Base-by-base conservation (phyloP, 1,284 basidiomycete genomes). In the Leccinum fallax region DNA sequence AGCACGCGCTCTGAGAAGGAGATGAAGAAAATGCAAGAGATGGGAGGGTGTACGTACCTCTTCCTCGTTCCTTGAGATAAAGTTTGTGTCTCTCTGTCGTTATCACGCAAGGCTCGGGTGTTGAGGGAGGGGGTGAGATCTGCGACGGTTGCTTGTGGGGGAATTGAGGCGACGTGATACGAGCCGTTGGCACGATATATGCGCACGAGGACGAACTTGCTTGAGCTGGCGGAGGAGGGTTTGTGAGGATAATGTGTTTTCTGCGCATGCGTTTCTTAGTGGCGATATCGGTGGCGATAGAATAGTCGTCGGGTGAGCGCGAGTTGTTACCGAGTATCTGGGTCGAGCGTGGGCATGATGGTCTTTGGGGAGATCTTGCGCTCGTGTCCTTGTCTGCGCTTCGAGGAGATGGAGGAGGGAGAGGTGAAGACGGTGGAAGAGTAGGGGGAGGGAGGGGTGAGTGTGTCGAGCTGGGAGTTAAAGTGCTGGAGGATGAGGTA, bases 41-140 rank as follows among this genome's bases (percentile, higher is more conserved):
- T 21, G 5, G 7, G 66, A 60, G 46, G 56, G 40, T 52, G 54
- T 34, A 77, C 86, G 57, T 64, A 93, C 93, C 93, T 80, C 93
- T 81, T 38, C 93, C 92, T 21, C 90, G 82, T 74, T 96, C 93
- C 70, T 90, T 89, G 59, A 97, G 76, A 79, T 94, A 94, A 49
- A 97, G 70, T 67, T 87, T 85, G 79, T 11, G 83, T 83, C 62
- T 89, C 87, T 61, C 80, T 74, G 32, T 81, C 80, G 55, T 77
- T 66, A 48, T 64, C 61, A 19, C 83, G 69, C 60, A 88, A 67
- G 4, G 75, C 57, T 71, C 89, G 91, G 63, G 81, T 78, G 34
- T 87, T 85, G 56, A 96, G 79, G 55, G 80, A 80, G 28, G 28
- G 28, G 2, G 28, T 30, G 28, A 30, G 28, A 28, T 92, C 86